Percentiles rank a stretch among this genome's conserved stretches.
These are phyloP conservation scores for Cryptococcus sp. DNA, from an alignment of 1,284 basidiomycete species.

Conservation along the genomic window DNA sequence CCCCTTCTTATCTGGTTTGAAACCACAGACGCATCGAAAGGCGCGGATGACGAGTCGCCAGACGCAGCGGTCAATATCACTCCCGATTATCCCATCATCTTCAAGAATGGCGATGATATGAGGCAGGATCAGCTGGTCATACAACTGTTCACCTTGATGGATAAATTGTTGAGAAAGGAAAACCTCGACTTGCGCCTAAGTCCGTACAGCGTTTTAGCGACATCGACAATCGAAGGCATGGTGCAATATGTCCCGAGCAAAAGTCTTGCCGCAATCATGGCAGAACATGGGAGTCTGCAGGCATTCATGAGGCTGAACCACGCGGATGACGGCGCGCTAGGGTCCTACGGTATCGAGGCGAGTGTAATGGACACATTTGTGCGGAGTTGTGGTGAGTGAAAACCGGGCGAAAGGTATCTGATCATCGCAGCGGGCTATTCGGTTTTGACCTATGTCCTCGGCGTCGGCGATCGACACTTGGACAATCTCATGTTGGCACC, in stretches of 20 bases:
- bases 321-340: constrained; percentile 88
- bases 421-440: constrained; percentile 82
- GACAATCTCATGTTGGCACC: constrained; percentile 93
- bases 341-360: constrained; percentile 88
- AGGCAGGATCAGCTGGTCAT: constrained; percentile 97
- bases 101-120: constrained; percentile 99
- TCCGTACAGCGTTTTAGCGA: constrained; percentile 92
- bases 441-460: constrained; percentile 93
- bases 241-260: constrained; percentile 94
- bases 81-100: constrained; percentile 85
- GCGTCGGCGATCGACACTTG: constrained; percentile 95
- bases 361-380: constrained; percentile 95
- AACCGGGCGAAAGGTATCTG: not conserved
- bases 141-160: constrained; percentile 97
- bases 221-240: constrained; percentile 91
- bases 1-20: constrained; percentile 90
- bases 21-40: constrained; percentile 61
- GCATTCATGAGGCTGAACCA: constrained; percentile 83
- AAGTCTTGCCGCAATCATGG: constrained; percentile 89
- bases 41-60: constrained; percentile 28
- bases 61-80: constrained; percentile 32
- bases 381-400: constrained; percentile 83
- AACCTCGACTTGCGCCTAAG: constrained; percentile 91
- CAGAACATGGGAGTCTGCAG: constrained; percentile 85
- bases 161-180: constrained; percentile 87